These are phyloP conservation scores for Malassezia dermatis DNA, from an alignment of 1,284 basidiomycete genomes.

Conservation along the genomic window DNA sequence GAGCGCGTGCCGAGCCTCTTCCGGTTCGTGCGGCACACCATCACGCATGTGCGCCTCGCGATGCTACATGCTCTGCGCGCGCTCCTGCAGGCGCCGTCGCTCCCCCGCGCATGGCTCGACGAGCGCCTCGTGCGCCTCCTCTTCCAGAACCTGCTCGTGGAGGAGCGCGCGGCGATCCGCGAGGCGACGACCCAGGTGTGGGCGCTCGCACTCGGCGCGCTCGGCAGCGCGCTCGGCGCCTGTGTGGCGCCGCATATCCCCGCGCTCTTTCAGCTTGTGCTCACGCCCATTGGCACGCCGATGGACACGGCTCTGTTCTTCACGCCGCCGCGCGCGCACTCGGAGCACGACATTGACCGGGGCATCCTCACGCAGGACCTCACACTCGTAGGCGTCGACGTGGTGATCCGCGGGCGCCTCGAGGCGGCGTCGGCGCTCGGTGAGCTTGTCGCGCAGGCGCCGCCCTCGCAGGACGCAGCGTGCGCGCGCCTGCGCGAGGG, in stretches of 20 bases:
- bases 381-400: constrained; percentile 67
- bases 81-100: constrained; percentile 67
- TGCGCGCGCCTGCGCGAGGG: constrained; percentile 65
- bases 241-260: constrained; percentile 42
- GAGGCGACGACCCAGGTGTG: constrained; percentile 68
- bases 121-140: constrained; percentile 69
- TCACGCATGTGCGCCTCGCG: constrained; percentile 79
- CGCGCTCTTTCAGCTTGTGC: constrained; percentile 59
- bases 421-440: constrained; percentile 73
- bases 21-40: constrained; percentile 96
- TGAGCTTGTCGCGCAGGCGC: constrained; percentile 56
- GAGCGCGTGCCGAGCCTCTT: constrained; percentile 77
- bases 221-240: constrained; percentile 20
- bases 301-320: constrained; percentile 66
- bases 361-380: constrained; percentile 87
- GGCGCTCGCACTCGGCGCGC: constrained; percentile 57
- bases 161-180: constrained; percentile 78
- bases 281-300: constrained; percentile 78
- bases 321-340: constrained; percentile 52
- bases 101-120: constrained; percentile 73
- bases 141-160: constrained; percentile 88
- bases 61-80: constrained; percentile 81
- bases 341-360: constrained; percentile 86
- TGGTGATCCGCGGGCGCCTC: constrained; percentile 70
- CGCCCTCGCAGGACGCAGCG: constrained; percentile 18